Evolutionary conservation across 1,139 yeast genomes (phyloP).

Genomic region (Kluyveromyces sp.): DNA sequence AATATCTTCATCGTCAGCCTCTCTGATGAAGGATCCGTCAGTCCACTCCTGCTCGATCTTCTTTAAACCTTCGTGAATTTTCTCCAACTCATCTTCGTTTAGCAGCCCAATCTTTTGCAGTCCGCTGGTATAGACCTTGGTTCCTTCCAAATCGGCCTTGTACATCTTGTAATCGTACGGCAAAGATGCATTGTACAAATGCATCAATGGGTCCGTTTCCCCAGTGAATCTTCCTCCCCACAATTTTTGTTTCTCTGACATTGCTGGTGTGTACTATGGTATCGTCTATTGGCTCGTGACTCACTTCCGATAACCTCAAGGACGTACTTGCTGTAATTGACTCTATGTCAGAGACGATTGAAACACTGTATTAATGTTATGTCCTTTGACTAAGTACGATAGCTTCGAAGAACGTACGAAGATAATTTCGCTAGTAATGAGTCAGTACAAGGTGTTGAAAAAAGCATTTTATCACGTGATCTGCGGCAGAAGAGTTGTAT

Average conservation of each 20-base stretch:
- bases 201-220: conserved; percentile 95
- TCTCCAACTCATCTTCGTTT: conserved; percentile 59
- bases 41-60: conserved; percentile 77
- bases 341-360: no score
- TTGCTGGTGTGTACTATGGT: neutral
- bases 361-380: no score
- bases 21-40: conserved; percentile 63
- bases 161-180: conserved; percentile 96
- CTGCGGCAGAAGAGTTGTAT: neutral
- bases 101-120: conserved; percentile 70
- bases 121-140: conserved; percentile 87
- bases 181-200: conserved; percentile 88
- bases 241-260: conserved; percentile 44
- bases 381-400: no score
- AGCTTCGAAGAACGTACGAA: no score
- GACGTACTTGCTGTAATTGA: no score
- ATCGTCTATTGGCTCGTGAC: neutral
- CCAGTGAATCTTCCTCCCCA: conserved; percentile 99
- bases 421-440: no score
- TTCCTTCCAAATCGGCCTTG: conserved; percentile 88
- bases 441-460: neutral
- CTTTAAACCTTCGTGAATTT: conserved; percentile 77
- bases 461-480: neutral
- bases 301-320: no score
- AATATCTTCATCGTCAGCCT: conserved; percentile 93